Evolutionary conservation across 805 yeast genomes (phyloP).

Genomic region (Zygosaccharomyces bailii): DNA sequence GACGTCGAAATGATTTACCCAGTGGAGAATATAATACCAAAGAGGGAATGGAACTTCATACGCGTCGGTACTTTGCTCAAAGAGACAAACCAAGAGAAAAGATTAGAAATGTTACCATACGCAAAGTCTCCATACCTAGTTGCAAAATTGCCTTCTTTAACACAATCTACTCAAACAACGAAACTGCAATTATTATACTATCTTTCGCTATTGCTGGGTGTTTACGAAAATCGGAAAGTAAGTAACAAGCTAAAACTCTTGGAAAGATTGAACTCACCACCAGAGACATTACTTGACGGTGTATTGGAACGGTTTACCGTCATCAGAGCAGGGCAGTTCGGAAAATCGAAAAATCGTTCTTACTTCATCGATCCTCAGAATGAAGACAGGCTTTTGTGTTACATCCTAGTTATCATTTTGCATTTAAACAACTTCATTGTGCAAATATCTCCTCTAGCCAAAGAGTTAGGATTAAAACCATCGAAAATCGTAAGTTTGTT

Average conservation of each 20-base stretch:
- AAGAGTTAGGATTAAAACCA: constrained; percentile 79
- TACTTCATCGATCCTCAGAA: constrained; percentile 80
- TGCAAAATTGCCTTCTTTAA: constrained; percentile 42
- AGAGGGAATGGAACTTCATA: constrained; percentile 57
- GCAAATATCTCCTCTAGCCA: constrained; percentile 77
- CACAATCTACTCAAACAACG: constrained; percentile 46
- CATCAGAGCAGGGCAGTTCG: constrained; percentile 58
- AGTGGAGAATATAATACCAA: constrained; percentile 63
- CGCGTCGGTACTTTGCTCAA: constrained; percentile 60
- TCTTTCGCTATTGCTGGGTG: constrained; percentile 73
- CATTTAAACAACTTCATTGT: constrained; percentile 73
- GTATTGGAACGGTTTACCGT: constrained; percentile 70
- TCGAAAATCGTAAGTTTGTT: constrained; percentile 64
- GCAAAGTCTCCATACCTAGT: constrained; percentile 53
- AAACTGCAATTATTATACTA: constrained; percentile 73
- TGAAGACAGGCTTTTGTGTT: constrained; percentile 83
- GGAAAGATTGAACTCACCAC: constrained; percentile 63
- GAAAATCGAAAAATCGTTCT: constrained; percentile 72
- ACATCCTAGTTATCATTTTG: constrained; percentile 65
- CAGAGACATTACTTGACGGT: constrained; percentile 69
- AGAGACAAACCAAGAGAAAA: constrained; percentile 49
- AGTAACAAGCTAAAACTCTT: constrained; percentile 56
- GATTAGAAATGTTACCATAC: constrained; percentile 61
- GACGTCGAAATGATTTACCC: constrained; percentile 82
- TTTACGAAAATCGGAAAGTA: constrained; percentile 68